These are phyloP conservation scores for Bipolaris bicolor DNA, from an alignment of 2,329 filamentous ascomycete species.

Conservation along the genomic window DNA sequence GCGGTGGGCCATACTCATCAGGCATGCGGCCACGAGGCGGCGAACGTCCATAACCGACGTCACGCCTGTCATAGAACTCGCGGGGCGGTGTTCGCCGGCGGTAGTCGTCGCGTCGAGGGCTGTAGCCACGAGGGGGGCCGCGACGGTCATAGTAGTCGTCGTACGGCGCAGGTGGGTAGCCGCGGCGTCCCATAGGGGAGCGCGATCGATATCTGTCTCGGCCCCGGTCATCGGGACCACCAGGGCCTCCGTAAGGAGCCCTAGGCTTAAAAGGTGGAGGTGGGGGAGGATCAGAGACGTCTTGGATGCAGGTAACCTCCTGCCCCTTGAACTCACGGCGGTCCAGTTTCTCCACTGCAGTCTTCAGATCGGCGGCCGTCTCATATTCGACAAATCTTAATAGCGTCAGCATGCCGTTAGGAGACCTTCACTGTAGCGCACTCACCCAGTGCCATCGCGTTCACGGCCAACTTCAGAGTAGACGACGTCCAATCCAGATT, in stretches of 20 bases:
- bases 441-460: slow-evolving; percentile 89
- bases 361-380: slow-evolving; percentile 84
- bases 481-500: slow-evolving; percentile 95
- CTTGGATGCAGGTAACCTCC: slow-evolving; percentile 82
- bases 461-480: slow-evolving; percentile 96
- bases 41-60: slow-evolving; percentile 63
- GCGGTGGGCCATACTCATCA: slow-evolving; percentile 74
- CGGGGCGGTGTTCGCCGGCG: slow-evolving; percentile 79
- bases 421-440: slow-evolving; percentile 26
- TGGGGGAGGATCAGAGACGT: slow-evolving; percentile 65
- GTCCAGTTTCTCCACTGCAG: slow-evolving; percentile 94
- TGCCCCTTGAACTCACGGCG: slow-evolving; percentile 90
- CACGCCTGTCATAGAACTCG: slow-evolving; percentile 83
- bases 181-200: slow-evolving; percentile 70
- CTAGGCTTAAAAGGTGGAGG: slow-evolving; percentile 47
- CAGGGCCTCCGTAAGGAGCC: slow-evolving; percentile 43
- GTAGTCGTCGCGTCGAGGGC: slow-evolving; percentile 84
- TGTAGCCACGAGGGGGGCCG: slow-evolving; percentile 80
- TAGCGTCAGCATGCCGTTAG: slow-evolving; percentile 15
- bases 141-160: slow-evolving; percentile 80
- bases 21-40: slow-evolving; percentile 73
- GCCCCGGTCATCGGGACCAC: slow-evolving; percentile 66
- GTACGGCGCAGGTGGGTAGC: slow-evolving; percentile 64
- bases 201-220: slow-evolving; percentile 81
- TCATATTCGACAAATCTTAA: slow-evolving; percentile 96